Percentiles rank a stretch among this genome's conserved stretches.
Conservation (phyloP, 495 filamentous ascomycete genomes). For the Astrothelium macrocarpum region DNA sequence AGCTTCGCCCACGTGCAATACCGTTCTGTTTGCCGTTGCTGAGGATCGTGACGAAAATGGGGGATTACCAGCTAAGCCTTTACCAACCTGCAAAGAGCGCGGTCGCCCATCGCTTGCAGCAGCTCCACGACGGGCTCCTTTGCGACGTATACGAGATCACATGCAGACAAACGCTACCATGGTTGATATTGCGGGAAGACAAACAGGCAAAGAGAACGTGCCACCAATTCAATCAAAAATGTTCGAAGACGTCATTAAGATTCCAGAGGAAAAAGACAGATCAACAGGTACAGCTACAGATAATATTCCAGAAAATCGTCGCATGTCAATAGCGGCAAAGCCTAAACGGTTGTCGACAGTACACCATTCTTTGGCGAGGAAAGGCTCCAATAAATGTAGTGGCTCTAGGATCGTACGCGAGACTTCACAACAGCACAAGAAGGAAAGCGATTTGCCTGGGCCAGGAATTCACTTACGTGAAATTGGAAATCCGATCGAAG, state of each 20-base stretch:
- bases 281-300: not conserved
- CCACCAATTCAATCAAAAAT: constrained; percentile 23
- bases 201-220: constrained; percentile 36
- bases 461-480: not conserved
- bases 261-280: not conserved
- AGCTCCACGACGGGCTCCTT: constrained; percentile 29
- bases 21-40: not conserved
- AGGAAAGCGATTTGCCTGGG: not conserved
- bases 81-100: constrained; percentile 12
- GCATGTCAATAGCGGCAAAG: not conserved
- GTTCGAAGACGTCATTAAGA: constrained; percentile 5
- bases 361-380: not conserved
- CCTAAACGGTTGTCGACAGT: constrained; percentile 8
- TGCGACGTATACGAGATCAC: constrained; percentile 19
- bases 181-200: constrained; percentile 25
- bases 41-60: not conserved
- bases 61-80: constrained; percentile 5
- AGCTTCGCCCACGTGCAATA: not conserved
- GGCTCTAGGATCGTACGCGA: not conserved
- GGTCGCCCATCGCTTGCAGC: constrained; percentile 29
- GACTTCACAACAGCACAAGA: not conserved
- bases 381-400: not conserved
- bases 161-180: constrained; percentile 14
- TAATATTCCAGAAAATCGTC: not conserved
- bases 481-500: not conserved